Evolutionary conservation across 2,329 filamentous ascomycete species (phyloP).

Genomic region (Apiospora aurea): DNA sequence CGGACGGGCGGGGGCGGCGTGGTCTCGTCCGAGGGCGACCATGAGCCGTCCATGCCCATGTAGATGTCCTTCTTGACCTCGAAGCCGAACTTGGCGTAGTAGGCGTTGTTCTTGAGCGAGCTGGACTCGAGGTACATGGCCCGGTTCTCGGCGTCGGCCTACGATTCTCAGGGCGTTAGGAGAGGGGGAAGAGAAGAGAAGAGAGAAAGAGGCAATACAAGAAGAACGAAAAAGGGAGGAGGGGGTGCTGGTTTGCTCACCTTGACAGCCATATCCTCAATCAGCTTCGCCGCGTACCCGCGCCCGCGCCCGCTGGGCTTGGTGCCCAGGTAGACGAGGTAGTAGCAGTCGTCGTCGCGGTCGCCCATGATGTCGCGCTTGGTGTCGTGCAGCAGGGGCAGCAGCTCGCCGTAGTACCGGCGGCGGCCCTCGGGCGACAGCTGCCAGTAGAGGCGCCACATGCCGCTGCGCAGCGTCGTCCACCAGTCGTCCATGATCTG

Average conservation of each 20-base stretch:
- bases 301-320: constrained; percentile 73
- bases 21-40: constrained; percentile 28
- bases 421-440: constrained; percentile 74
- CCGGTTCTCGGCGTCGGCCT: constrained; percentile 73
- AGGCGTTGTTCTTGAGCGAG: constrained; percentile 69
- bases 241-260: constrained; percentile 43
- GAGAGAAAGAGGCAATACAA: constrained; percentile 11
- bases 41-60: constrained; percentile 46
- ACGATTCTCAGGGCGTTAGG: constrained; percentile 17
- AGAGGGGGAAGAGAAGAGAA: constrained; percentile 9
- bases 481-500: constrained; percentile 72
- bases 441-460: constrained; percentile 80
- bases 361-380: constrained; percentile 74
- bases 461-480: constrained; percentile 75
- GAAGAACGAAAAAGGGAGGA: neutral
- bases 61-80: constrained; percentile 68
- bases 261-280: constrained; percentile 71
- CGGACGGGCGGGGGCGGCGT: constrained; percentile 57
- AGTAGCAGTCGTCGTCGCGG: constrained; percentile 74
- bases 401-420: constrained; percentile 80
- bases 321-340: constrained; percentile 84
- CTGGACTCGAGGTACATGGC: constrained; percentile 83
- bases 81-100: constrained; percentile 81
- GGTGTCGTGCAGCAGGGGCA: constrained; percentile 76
- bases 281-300: constrained; percentile 75